Evolutionary conservation across 23 red algal species (phyloP).

Genomic region (Gracilaria domingensis): DNA sequence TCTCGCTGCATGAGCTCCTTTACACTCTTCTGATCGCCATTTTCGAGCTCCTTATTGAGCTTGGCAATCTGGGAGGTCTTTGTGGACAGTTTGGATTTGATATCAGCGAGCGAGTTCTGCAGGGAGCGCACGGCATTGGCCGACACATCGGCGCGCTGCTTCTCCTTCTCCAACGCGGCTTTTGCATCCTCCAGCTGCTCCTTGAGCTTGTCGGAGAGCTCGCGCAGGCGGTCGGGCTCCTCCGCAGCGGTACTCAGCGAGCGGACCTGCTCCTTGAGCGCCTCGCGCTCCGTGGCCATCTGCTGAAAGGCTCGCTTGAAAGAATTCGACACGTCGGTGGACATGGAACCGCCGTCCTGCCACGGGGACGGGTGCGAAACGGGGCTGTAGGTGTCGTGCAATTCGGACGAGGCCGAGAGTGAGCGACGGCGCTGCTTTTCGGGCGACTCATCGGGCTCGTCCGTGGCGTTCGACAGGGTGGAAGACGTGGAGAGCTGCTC

Average conservation of each 20-base stretch:
- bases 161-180: slow-evolving; percentile 47
- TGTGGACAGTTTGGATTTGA: slow-evolving; percentile 25
- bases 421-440: slow-evolving; percentile 1
- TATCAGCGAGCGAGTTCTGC: slow-evolving; percentile 25
- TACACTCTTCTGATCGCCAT: slow-evolving; percentile 61
- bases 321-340: slow-evolving; percentile 55
- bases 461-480: slow-evolving; percentile 1
- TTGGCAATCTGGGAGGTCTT: slow-evolving; percentile 39
- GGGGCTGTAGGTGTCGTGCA: not conserved
- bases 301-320: slow-evolving; percentile 71
- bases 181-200: slow-evolving; percentile 60
- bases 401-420: not conserved
- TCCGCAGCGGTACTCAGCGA: not conserved
- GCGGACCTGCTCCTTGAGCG: slow-evolving; percentile 13
- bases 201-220: slow-evolving; percentile 11
- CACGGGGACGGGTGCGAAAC: slow-evolving; percentile 18
- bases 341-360: slow-evolving; percentile 44
- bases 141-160: slow-evolving; percentile 8
- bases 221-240: slow-evolving; percentile 25
- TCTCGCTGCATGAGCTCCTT: slow-evolving; percentile 60
- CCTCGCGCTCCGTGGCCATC: slow-evolving; percentile 65
- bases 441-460: slow-evolving; percentile 16
- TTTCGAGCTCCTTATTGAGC: slow-evolving; percentile 63
- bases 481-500: slow-evolving; percentile 36
- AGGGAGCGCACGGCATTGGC: slow-evolving; percentile 43